Percentiles rank a stretch among this genome's conserved stretches.
Evolutionary conservation across 495 filamentous ascomycete species (phyloP).

Genomic region (Penicillium canariense): DNA sequence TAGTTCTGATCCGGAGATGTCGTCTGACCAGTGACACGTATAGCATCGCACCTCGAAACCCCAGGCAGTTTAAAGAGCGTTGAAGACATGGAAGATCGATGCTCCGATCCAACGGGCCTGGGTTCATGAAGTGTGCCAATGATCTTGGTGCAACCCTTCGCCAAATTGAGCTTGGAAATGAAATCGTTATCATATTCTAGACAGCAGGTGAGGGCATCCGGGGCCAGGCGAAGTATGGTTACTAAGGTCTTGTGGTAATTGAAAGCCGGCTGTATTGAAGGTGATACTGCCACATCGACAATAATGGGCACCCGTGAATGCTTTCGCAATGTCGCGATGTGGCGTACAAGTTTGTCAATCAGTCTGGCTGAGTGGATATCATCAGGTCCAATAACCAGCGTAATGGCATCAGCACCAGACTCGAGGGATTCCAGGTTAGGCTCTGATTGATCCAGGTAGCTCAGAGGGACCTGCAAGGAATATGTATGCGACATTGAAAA

Average conservation of each 20-base stretch:
- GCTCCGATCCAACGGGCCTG: conserved; percentile 3
- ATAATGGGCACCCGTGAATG: conserved; percentile 24
- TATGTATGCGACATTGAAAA: conserved; percentile 47
- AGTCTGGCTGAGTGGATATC: neutral
- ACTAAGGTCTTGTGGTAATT: conserved; percentile 8
- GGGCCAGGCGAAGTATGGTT: conserved; percentile 19
- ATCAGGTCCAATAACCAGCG: conserved; percentile 50
- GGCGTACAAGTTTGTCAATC: conserved; percentile 4
- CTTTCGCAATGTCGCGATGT: conserved; percentile 21
- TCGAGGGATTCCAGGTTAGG: conserved; percentile 58
- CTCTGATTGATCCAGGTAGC: conserved; percentile 44
- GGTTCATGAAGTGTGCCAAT: conserved; percentile 9
- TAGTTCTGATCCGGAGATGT: conserved; percentile 10
- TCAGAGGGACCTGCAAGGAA: conserved; percentile 53
- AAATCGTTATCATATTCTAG: conserved; percentile 1
- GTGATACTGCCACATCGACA: conserved; percentile 10
- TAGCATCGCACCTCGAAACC: conserved; percentile 6
- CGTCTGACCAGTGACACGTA: conserved; percentile 19
- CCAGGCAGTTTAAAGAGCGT: neutral
- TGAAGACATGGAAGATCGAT: neutral
- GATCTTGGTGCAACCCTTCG: conserved; percentile 11
- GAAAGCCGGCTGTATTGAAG: neutral
- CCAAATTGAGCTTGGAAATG: neutral
- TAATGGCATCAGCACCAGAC: conserved; percentile 58
- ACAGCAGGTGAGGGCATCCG: conserved; percentile 20